These are phyloP conservation scores for Macrophomina phaseolina DNA, from an alignment of 2,329 filamentous ascomycete genomes.

Conservation along the genomic window DNA sequence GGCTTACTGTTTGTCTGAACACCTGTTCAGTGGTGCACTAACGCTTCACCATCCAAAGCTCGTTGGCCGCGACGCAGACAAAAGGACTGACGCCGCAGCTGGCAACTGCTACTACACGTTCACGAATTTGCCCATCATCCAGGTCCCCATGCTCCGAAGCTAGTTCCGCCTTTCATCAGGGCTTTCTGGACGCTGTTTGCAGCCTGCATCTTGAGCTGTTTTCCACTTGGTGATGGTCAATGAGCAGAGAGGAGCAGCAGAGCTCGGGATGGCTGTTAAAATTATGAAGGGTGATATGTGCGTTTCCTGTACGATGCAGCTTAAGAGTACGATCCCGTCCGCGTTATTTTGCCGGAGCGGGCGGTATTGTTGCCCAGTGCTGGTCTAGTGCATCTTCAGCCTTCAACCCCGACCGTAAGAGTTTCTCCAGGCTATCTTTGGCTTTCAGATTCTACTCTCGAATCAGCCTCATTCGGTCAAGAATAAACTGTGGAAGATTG, in stretches of 20 bases:
- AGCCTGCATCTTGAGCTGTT: slow-evolving; percentile 53
- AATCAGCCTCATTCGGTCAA: too few relatives aligned
- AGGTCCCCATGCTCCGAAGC: slow-evolving; percentile 62
- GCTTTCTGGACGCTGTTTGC: slow-evolving; percentile 60
- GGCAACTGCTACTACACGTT: slow-evolving; percentile 57
- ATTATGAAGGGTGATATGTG: too few relatives aligned
- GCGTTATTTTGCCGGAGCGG: too few relatives aligned
- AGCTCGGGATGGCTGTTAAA: too few relatives aligned
- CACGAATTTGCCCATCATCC: slow-evolving; percentile 62
- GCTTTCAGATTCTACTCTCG: too few relatives aligned
- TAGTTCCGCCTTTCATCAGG: slow-evolving; percentile 55
- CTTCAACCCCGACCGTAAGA: too few relatives aligned
- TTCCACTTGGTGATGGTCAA: background rate
- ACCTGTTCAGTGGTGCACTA: slow-evolving; percentile 30
- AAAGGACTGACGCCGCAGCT: slow-evolving; percentile 51
- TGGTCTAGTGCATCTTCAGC: too few relatives aligned
- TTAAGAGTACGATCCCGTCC: too few relatives aligned
- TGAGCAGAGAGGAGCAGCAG: too few relatives aligned
- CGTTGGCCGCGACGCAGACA: slow-evolving; percentile 59
- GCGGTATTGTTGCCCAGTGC: too few relatives aligned
- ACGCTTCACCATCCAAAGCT: slow-evolving; percentile 68
- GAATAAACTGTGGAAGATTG: too few relatives aligned
- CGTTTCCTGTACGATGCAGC: background rate
- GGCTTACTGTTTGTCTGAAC: background rate
- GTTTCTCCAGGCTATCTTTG: too few relatives aligned